phyloP scores from a whole-genome alignment of 2,329 filamentous ascomycete species.

The Botrytis galanthina region DNA sequence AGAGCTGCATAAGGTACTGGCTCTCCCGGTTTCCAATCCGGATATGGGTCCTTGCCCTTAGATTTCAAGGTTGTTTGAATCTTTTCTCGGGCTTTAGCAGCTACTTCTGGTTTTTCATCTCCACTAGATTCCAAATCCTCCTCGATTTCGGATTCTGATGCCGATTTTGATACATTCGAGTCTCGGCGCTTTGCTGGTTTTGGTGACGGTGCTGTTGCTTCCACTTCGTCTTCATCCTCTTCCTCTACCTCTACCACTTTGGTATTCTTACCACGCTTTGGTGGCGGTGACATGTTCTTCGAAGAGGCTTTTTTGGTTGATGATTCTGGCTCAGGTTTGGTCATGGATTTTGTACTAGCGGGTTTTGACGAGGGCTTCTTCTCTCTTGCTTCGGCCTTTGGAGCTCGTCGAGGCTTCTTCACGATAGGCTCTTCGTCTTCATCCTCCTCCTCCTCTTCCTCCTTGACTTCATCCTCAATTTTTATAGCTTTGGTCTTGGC shows the following conservation, averaged over 20 bases:
- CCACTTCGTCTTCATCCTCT: conserved; percentile 43
- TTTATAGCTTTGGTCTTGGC: conserved; percentile 32
- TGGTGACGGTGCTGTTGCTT: conserved; percentile 35
- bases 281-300: conserved; percentile 25
- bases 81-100: conserved; percentile 74
- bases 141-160: conserved; percentile 49
- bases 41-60: conserved; percentile 76
- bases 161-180: conserved; percentile 43
- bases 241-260: conserved; percentile 24
- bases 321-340: conserved; percentile 24
- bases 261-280: conserved; percentile 22
- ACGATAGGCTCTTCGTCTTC: conserved; percentile 30
- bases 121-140: conserved; percentile 48
- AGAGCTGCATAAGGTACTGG: conserved; percentile 93
- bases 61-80: conserved; percentile 73
- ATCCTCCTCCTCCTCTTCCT: conserved; percentile 48
- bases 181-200: conserved; percentile 30
- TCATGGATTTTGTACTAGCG: conserved; percentile 24
- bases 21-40: conserved; percentile 86
- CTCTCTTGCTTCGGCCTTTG: conserved; percentile 49
- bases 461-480: conserved; percentile 35
- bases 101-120: conserved; percentile 66
- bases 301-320: conserved; percentile 21
- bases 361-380: conserved; percentile 19
- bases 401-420: conserved; percentile 44